Evolutionary conservation across 2,329 filamentous ascomycete genomes (phyloP), one percentile per base, ranked within the genome.

Genomic region (Chrysoporthe puriensis): DNA sequence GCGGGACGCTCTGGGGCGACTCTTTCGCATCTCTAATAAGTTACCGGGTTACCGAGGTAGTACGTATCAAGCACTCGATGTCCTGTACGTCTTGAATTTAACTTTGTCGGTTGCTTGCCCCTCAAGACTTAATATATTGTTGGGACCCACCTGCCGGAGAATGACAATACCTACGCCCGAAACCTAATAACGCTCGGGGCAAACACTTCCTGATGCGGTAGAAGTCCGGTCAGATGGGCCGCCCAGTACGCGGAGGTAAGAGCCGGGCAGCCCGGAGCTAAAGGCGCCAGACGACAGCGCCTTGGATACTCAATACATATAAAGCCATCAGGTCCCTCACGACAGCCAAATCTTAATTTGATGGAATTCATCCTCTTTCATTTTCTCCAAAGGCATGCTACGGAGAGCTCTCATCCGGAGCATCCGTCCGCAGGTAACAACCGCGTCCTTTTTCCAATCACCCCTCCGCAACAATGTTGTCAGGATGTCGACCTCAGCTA

Each of bases 401-500:
- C 54, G 9, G 18, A 57, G 18, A 5, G 3, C n/a, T 4, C 54
- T 57, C 54, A 9, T 14, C 40, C 32, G n/a, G 18, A 40, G 18
- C 16, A 16, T 21, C 18, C 34, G 54, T 57, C 57, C 18, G 40
- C 16, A 40, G 9, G 18, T 13, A 58, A 40, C 18, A 34, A 4
- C 6, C n/a, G 44, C 8, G 32, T 54, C 21, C 21, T 14, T 26
- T n/a, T 2, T 4, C 13, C 58, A 44, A 61, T n/a, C 14, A 9
- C 13, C 13, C n/a, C 11, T 16, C 2, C 5, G n/a, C 42, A 34
- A 16, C 26, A 34, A 8, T 6, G 2, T 46, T 16, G 13, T 42
- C 59, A 59, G n/a, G 18, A 48, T 32, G 40, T 44, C 43, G 8
- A 61, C 52, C 18, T 13, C 64, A 14, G 46, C 50, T 21, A 63